Evolutionary conservation across 1,284 basidiomycete genomes (phyloP).

Genomic region (Leccinum pachyderme): DNA sequence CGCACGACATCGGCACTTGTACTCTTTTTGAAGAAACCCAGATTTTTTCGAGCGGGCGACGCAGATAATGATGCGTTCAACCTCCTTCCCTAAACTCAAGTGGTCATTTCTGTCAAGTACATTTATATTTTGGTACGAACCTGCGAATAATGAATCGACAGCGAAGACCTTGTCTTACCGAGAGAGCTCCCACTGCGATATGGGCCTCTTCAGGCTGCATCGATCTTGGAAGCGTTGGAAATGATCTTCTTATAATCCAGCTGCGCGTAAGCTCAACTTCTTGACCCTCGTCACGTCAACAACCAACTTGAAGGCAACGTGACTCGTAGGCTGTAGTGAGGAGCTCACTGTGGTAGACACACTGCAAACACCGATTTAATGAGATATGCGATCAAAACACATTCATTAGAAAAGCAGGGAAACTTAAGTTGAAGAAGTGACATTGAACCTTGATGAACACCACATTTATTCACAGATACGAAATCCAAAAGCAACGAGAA

Average conservation of each 20-base stretch:
- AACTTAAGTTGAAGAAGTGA: constrained; percentile 15
- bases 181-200: constrained; percentile 24
- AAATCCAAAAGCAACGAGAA: constrained; percentile 45
- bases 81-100: constrained; percentile 31
- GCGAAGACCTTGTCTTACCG: constrained; percentile 53
- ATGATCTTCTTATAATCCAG: constrained; percentile 25
- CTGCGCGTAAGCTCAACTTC: constrained; percentile 24
- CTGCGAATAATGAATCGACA: constrained; percentile 54
- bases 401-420: not conserved
- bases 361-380: constrained; percentile 50
- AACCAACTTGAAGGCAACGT: constrained; percentile 23
- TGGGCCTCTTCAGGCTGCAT: constrained; percentile 24
- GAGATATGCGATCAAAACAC: constrained; percentile 47
- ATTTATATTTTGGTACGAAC: constrained; percentile 33
- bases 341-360: constrained; percentile 31
- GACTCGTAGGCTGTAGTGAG: not conserved
- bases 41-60: constrained; percentile 43
- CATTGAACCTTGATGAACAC: constrained; percentile 45
- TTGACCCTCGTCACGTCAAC: constrained; percentile 29
- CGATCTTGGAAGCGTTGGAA: not conserved
- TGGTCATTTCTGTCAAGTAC: constrained; percentile 18
- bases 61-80: constrained; percentile 61
- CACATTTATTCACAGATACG: constrained; percentile 35
- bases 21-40: constrained; percentile 50
- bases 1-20: constrained; percentile 70